Evolutionary conservation across 108 stramenopile species (phyloP), one percentile per base, ranked within the genome.

Genomic region (Nitzschia putrida): DNA sequence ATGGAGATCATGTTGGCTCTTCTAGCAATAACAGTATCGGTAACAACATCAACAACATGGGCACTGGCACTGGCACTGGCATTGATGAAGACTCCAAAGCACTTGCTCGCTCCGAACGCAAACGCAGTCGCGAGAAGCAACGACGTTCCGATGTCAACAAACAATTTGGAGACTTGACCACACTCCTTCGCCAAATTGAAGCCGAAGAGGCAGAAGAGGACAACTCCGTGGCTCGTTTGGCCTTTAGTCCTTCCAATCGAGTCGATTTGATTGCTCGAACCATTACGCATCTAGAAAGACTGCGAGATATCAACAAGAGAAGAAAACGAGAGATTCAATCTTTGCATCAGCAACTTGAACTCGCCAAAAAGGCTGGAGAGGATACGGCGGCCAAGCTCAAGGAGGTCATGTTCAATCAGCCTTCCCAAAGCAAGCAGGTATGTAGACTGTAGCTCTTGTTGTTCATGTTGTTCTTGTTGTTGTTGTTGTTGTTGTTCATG

Each of bases 181-280:
- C 79, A 13, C 64, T 94, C 14, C 68, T 94, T 12, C 63, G 70
- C 14, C 78, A 83, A 61, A 87, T 94, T 71, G 89, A 89, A 51
- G 64, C 64, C 21, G 74, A 76, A 18, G 87, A 88, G 43, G 54
- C 52, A 23, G 51, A 72, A 55, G 69, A 60, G 23, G 69, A 70
- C 49, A 8, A 45, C 18, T 49, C 69, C 7, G 58, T 59, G 3
- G 57, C 51, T 16, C 34, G 66, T 23, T 44, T 69, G 45, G 60
- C 85, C 24, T 76, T 79, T 64, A 67, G 60, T 26, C 79, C 91
- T 0, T 77, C 85, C 56, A 94, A 94, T 66, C 90, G 93, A 7
- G 90, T 86, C 0, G 93, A 91, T 76, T 75, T 94, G 51, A 91
- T 94, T 70, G 85, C 85, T 10, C 73, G 88, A 10, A 91, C 90